These are phyloP conservation scores for Vicia faba DNA, from an alignment of 306 rosid genomes.

Conservation along the genomic window DNA sequence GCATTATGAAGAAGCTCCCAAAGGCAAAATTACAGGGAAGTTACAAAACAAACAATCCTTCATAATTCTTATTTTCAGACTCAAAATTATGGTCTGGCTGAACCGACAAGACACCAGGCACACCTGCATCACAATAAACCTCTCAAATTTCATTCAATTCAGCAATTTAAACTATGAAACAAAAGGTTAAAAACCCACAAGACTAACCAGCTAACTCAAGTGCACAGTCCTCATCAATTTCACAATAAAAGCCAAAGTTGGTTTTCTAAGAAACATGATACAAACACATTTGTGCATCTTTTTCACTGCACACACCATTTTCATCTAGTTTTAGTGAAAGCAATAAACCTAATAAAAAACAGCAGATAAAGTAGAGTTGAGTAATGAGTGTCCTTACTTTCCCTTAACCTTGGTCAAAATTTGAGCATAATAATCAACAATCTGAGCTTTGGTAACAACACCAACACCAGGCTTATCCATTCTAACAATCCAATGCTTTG, in stretches of 20 bases:
- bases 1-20: not conserved
- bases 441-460: conserved; percentile 88
- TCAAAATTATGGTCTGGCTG: conserved; percentile 60
- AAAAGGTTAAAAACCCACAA: conserved; percentile 5
- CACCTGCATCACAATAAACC: conserved; percentile 53
- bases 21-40: not conserved
- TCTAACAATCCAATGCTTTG: conserved; percentile 85
- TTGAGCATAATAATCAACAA: conserved; percentile 81
- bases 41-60: conserved; percentile 48
- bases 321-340: conserved; percentile 25
- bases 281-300: conserved; percentile 89
- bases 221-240: conserved; percentile 79
- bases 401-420: conserved; percentile 77
- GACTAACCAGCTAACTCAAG: conserved; percentile 61
- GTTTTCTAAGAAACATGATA: conserved; percentile 86
- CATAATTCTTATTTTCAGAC: conserved; percentile 71
- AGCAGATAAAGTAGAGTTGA: not conserved
- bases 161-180: conserved; percentile 16
- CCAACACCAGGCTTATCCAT: conserved; percentile 76
- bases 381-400: conserved; percentile 50
- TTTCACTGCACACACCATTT: conserved; percentile 57
- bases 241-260: conserved; percentile 86
- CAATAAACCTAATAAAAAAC: conserved; percentile 25
- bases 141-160: not conserved
- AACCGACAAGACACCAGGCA: conserved; percentile 78